Evolutionary conservation across 2,329 filamentous ascomycete species (phyloP), one percentile per base, ranked within the genome.

Genomic region (Lecanicillium sp.): DNA sequence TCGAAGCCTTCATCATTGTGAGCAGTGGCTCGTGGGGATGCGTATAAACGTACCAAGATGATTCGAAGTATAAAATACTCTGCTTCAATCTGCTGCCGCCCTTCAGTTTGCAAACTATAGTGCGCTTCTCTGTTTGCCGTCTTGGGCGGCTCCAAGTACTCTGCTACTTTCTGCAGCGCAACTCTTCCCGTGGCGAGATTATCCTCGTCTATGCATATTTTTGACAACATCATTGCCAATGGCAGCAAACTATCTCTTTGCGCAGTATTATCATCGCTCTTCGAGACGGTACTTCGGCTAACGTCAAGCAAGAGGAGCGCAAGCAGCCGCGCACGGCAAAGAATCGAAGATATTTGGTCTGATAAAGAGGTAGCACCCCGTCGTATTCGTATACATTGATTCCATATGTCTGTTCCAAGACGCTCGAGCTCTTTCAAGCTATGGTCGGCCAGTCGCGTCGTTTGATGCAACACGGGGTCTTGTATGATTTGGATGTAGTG

Each of bases 261-360:
- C n/a, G n/a, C n/a, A n/a, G n/a, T n/a, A n/a, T n/a, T n/a, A n/a
- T n/a, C n/a, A n/a, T n/a, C n/a, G n/a, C n/a, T n/a, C n/a, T n/a
- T n/a, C n/a, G n/a, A n/a, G n/a, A n/a, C n/a, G n/a, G n/a, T n/a
- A n/a, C n/a, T n/a, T 63, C 41, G 73, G 3, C 48, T 74, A 31
- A 73, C 63, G 31, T 82, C 76, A 12, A 94, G 63, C 40, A 90
- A 58, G 12, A 80, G 60, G 50, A 85, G 87, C 1, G 84, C 73
- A 48, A 89, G 64, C 2, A 71, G 55, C 30, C 72, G 65, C 11
- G 59, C 57, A 12, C 63, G 52, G 6, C 63, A 45, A 3, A 72
- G 47, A 19, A 68, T 48, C 40, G 34, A 61, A 30, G 36, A 50
- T 47, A 42, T 48, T 42, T 1, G 52, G 46, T 4, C 48, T 40